A percentile compares a stretch with the other conserved stretches of the same genome.
Conservation (phyloP, 352 stramenopile genomes). For the Blastocystis hominis region DNA sequence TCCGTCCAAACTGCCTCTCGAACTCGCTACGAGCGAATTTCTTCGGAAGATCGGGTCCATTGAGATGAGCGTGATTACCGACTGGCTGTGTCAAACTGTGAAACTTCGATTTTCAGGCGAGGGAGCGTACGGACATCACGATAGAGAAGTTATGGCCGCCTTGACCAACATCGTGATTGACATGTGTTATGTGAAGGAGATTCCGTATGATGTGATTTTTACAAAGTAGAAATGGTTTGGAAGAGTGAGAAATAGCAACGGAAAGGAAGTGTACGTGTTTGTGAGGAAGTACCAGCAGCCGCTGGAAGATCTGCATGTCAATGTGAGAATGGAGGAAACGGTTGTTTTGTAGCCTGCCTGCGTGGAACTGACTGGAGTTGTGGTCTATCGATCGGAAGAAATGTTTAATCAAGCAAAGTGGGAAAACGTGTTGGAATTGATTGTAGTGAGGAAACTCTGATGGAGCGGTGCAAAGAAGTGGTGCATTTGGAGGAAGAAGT, state of each 20-base stretch:
- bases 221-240: not conserved
- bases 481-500: not conserved
- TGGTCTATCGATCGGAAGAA: constrained; percentile 36
- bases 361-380: constrained; percentile 30
- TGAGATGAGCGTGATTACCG: not conserved
- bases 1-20: not conserved
- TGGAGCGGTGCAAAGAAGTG: constrained; percentile 12
- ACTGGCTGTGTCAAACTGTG: constrained; percentile 36
- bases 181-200: not conserved
- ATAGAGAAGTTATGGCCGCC: not conserved
- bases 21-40: not conserved
- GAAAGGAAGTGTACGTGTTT: constrained; percentile 35
- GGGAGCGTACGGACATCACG: not conserved
- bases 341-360: constrained; percentile 1
- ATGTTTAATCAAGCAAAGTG: constrained; percentile 20
- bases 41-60: not conserved
- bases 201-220: constrained; percentile 31
- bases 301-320: not conserved
- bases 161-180: not conserved
- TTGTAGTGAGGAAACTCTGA: constrained; percentile 13
- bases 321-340: not conserved
- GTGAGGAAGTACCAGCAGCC: constrained; percentile 14
- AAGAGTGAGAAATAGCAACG: not conserved
- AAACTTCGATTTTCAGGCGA: not conserved
- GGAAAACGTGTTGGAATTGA: not conserved